Conservation (phyloP, 2,329 filamentous ascomycete species). For the Rhynchosporium secalis region DNA sequence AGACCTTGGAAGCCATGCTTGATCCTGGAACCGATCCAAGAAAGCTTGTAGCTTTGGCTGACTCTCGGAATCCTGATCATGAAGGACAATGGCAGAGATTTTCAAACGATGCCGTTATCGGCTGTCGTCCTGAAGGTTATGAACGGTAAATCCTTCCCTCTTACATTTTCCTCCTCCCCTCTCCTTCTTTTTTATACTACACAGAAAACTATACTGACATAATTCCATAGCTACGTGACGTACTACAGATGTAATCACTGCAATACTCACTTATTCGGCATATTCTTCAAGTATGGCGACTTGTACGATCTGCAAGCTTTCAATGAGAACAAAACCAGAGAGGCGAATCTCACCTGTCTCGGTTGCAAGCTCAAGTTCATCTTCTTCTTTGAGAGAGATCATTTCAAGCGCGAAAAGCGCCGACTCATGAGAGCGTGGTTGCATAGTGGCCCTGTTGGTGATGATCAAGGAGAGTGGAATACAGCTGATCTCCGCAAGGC, state of each 20-base stretch:
- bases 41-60: constrained; percentile 26
- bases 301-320: constrained; percentile 15
- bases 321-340: constrained; percentile 18
- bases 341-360: constrained; percentile 19
- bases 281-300: constrained; percentile 14
- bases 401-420: constrained; percentile 33
- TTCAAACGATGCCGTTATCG: neutral
- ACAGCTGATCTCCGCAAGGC: constrained; percentile 6
- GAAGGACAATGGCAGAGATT: neutral
- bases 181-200: neutral
- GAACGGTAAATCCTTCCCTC: neutral
- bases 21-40: neutral
- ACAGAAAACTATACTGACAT: neutral
- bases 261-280: neutral
- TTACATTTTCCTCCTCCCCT: neutral
- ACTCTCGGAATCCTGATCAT: constrained; percentile 18
- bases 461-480: constrained; percentile 18
- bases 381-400: constrained; percentile 31
- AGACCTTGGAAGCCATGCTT: constrained; percentile 26
- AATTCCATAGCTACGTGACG: neutral
- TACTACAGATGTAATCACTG: neutral
- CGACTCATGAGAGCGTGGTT: constrained; percentile 30
- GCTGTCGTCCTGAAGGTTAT: constrained; percentile 14
- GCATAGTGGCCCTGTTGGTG: neutral
- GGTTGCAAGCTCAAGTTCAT: constrained; percentile 28